Conservation (phyloP, 352 stramenopile genomes). For the Phytophthora agathidicida region DNA sequence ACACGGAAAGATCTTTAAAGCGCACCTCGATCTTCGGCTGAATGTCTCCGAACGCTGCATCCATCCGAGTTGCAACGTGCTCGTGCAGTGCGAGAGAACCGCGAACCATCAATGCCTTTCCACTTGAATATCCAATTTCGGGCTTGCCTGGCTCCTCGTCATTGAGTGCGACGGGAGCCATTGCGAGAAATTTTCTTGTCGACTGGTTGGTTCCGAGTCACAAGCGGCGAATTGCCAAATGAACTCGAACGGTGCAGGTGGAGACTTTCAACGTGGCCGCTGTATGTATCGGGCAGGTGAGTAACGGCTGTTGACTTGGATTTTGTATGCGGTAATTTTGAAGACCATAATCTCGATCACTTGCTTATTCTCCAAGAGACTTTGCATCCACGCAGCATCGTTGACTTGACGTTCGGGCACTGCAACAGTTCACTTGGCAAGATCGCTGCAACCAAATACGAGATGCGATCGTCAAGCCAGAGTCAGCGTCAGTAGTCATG, state of each 20-base stretch:
- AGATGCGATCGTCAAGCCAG: no score
- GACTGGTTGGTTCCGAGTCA: no score
- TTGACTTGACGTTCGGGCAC: neutral
- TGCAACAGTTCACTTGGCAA: no score
- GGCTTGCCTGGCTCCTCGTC: constrained; percentile 9
- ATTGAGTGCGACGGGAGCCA: neutral
- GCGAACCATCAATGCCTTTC: constrained; percentile 24
- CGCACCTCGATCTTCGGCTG: constrained; percentile 49
- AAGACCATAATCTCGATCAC: constrained; percentile 9
- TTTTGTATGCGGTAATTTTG: constrained; percentile 17
- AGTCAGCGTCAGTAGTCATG: no score
- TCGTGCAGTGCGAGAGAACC: constrained; percentile 39
- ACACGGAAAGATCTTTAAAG: constrained; percentile 42
- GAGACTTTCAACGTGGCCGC: neutral
- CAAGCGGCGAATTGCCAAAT: constrained; percentile 16
- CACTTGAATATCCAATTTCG: constrained; percentile 17
- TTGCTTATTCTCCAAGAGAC: neutral
- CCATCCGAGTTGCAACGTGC: constrained; percentile 26
- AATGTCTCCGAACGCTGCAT: constrained; percentile 31
- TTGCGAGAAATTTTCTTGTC: neutral
- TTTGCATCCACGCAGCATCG: neutral
- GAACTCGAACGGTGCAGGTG: neutral
- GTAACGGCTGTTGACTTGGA: constrained; percentile 22
- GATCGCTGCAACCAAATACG: no score
- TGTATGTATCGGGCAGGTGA: neutral